These are phyloP conservation scores for Arabis alpina DNA, from an alignment of 345 rosid species.

Conservation along the genomic window DNA sequence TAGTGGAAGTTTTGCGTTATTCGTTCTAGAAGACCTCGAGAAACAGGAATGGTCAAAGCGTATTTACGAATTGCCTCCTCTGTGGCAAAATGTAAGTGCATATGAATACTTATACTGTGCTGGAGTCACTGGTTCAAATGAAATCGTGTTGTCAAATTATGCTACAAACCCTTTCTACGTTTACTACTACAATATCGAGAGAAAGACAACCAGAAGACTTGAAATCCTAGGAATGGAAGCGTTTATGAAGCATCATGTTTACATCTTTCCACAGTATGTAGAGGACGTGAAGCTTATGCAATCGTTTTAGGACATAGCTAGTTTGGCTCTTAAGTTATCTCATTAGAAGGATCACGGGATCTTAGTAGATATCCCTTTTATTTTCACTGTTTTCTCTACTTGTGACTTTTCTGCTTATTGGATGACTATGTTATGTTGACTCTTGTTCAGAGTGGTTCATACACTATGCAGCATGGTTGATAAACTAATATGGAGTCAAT, in stretches of 20 bases:
- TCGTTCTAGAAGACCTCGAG: not conserved
- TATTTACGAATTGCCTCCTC: too few relatives aligned
- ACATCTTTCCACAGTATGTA: not conserved
- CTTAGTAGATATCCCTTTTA: too few relatives aligned
- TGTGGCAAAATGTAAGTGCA: not conserved
- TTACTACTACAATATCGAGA: not conserved
- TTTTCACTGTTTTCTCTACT: too few relatives aligned
- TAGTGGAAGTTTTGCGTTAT: not conserved
- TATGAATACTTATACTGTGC: not conserved
- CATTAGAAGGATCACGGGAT: too few relatives aligned
- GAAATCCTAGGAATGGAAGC: not conserved
- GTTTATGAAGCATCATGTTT: not conserved
- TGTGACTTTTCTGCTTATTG: too few relatives aligned
- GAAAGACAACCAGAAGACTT: not conserved
- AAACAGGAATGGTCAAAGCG: not conserved
- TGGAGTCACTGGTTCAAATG: not conserved
- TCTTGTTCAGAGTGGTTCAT: too few relatives aligned
- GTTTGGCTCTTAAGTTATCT: not conserved
- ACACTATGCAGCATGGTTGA: too few relatives aligned
- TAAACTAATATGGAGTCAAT: too few relatives aligned
- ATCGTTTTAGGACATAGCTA: not conserved
- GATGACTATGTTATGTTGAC: too few relatives aligned
- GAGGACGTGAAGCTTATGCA: conserved; percentile 1
- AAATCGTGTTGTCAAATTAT: not conserved
- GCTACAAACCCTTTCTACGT: not conserved